Evolutionary conservation across 768 basidiomycete genomes (phyloP).

Genomic region (Neoboletus brunneissimus): DNA sequence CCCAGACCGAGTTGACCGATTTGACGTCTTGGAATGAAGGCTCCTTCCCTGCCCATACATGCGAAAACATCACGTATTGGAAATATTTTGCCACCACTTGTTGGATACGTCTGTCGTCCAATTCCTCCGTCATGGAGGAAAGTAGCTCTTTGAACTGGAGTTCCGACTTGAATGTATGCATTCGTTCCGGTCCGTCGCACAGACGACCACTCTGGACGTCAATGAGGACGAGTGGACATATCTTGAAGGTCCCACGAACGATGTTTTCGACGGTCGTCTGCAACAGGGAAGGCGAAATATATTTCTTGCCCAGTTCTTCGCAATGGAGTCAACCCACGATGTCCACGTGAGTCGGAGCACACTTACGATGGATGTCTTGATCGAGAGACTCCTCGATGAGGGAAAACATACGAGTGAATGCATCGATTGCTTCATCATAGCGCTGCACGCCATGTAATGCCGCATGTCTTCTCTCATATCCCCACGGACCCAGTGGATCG

Average conservation of each 20-base stretch:
- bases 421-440: slow-evolving; percentile 1
- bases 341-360: no score
- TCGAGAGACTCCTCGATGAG: background rate
- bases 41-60: background rate
- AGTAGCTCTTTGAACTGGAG: background rate
- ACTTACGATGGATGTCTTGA: background rate
- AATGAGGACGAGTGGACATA: background rate
- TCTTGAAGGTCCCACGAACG: background rate
- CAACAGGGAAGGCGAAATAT: background rate
- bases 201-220: background rate
- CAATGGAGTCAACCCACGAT: background rate
- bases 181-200: background rate
- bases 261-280: no score
- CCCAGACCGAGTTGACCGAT: slow-evolving; percentile 1
- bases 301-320: background rate
- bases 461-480: slow-evolving; percentile 1
- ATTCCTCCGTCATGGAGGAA: slow-evolving; percentile 5
- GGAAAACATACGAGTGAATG: background rate
- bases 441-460: background rate
- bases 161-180: slow-evolving; percentile 1
- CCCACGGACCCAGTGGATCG: background rate
- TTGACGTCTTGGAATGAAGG: slow-evolving; percentile 8
- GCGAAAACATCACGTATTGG: background rate
- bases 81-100: background rate
- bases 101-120: slow-evolving; percentile 3